Percentiles rank a stretch among this genome's conserved stretches.
These are phyloP conservation scores for Kluyveromyces sp. DNA, from an alignment of 1,139 yeast genomes.

Conservation along the genomic window DNA sequence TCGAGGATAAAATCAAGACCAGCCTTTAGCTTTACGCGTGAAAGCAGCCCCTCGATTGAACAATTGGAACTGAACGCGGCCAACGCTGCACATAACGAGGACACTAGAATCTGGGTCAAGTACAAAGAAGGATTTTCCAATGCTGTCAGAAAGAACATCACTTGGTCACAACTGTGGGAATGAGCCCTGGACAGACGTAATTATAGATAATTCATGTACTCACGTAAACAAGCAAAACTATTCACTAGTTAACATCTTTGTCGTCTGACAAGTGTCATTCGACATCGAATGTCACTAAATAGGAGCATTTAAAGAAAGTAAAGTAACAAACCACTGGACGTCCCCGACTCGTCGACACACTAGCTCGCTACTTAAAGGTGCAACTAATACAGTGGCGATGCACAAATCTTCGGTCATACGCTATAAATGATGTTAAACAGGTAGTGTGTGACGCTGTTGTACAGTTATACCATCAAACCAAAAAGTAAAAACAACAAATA, in stretches of 20 bases:
- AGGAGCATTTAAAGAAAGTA: too few relatives aligned
- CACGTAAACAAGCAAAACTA: too few relatives aligned
- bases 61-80: background rate
- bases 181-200: conserved; percentile 8
- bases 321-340: too few relatives aligned
- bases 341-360: too few relatives aligned
- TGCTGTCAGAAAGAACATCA: conserved; percentile 81
- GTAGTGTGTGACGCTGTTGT: background rate
- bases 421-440: too few relatives aligned
- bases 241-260: too few relatives aligned
- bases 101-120: conserved; percentile 73
- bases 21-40: background rate
- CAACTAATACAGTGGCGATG: too few relatives aligned
- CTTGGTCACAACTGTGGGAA: conserved; percentile 63
- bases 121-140: conserved; percentile 91
- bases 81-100: conserved; percentile 13
- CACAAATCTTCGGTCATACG: too few relatives aligned
- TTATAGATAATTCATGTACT: too few relatives aligned
- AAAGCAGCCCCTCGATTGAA: background rate
- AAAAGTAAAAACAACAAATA: background rate
- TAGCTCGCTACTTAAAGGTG: too few relatives aligned
- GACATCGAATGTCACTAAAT: background rate
- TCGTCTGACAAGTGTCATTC: background rate
- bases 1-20: conserved; percentile 12
- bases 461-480: background rate